Evolutionary conservation across 164 flowering plant species (phyloP), one percentile per base, ranked within the genome.

Genomic region (Chimonanthus salicifolius): DNA sequence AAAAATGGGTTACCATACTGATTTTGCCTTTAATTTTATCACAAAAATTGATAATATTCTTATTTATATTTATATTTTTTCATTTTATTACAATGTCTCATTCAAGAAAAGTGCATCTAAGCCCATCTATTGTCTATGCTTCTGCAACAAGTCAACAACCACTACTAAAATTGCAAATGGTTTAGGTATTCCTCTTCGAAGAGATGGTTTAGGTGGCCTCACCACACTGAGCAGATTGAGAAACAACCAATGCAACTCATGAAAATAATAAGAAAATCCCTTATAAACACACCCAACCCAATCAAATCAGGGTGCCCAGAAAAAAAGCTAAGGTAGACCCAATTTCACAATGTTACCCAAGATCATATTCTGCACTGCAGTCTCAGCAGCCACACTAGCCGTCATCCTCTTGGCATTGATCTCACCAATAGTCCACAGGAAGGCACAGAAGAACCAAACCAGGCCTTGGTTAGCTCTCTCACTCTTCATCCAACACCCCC

Each of bases 381-480:
- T 91, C 62, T 70, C 78, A 7, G 58, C 84, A 45, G 94, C 98
- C 44, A 75, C 75, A 7, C 51, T 89, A 10, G 77, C 84, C 0
- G 97, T 94, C 1, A 74, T 88, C 69, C 88, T 94, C 76, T 76
- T 94, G 47, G 90, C 98, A 49, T 4, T 90, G 63, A 67, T 94
- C 50, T 88, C 98, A 1, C 93, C 94, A 2, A 72, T 77, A 15
- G 75, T 81, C 49, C 85, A 85, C 68, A 77, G 49, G 44, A 78
- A 78, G 18, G 68, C 72, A 68, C 62, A 79, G 58, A 78, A 75
- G 48, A 73, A 68, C 77, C 79, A 70, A 47, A 2, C 77, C 51
- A 71, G 48, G 21, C 84, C 86, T 4, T 79, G 74, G 84, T 67
- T 88, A 0, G 83, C 85, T 48, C 79, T 94, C 66, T 91, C 98